phyloP scores from a whole-genome alignment of 2,329 filamentous ascomycete species.

The Fusarium sp. region DNA sequence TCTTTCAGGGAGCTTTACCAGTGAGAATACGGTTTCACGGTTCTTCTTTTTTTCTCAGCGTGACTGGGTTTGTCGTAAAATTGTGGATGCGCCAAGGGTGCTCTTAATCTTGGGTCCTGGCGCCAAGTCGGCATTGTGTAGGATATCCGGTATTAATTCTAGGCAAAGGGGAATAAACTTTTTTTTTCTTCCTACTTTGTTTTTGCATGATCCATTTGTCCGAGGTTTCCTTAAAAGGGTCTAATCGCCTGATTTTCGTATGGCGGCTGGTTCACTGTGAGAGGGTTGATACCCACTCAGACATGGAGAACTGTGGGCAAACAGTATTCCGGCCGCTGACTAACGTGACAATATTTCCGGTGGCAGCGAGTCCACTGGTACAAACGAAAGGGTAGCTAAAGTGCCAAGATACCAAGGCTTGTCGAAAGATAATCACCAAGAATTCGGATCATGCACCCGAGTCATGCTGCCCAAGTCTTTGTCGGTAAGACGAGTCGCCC shows the following conservation, averaged over 20 bases:
- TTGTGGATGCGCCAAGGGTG: conserved; percentile 21
- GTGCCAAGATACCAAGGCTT: not conserved
- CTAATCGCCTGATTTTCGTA: not conserved
- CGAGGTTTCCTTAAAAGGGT: not conserved
- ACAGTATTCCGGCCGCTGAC: not conserved
- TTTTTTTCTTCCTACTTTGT: not conserved
- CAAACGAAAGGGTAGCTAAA: not conserved
- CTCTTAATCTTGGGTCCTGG: not conserved
- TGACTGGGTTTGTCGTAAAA: conserved; percentile 27
- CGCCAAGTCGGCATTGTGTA: conserved; percentile 21
- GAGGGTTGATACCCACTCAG: not conserved
- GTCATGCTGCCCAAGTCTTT: not conserved
- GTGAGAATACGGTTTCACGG: not conserved
- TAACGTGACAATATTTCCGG: not conserved
- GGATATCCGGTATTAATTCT: conserved; percentile 22
- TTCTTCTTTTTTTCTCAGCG: not conserved
- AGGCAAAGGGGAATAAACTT: conserved; percentile 8
- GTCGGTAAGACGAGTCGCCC: not conserved
- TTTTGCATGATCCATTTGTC: not conserved
- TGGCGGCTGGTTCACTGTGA: not conserved
- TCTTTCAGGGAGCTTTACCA: not conserved
- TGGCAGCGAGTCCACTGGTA: not conserved
- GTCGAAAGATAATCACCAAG: not conserved
- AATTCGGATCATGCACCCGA: not conserved
- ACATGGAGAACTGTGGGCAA: not conserved